These are phyloP conservation scores for Leptographium flavum DNA, from an alignment of 2,329 filamentous ascomycete genomes.

Conservation along the genomic window DNA sequence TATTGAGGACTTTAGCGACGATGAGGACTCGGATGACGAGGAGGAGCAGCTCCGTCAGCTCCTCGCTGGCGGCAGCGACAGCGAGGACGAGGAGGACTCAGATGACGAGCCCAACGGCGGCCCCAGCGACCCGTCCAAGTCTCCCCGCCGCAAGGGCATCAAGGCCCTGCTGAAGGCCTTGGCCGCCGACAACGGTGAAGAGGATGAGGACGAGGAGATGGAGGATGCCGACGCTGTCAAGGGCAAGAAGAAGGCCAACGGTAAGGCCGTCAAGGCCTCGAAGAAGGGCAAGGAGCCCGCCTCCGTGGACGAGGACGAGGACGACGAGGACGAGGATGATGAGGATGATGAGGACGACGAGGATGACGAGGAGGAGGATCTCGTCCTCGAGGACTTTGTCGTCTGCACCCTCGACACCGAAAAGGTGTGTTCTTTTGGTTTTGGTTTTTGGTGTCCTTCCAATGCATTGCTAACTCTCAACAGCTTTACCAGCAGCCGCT, in stretches of 20 bases:
- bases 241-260: slow-evolving; percentile 15
- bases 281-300: slow-evolving; percentile 13
- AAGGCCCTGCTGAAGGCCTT: slow-evolving; percentile 64
- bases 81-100: slow-evolving; percentile 40
- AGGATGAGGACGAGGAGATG: slow-evolving; percentile 32
- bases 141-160: slow-evolving; percentile 61
- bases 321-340: slow-evolving; percentile 27
- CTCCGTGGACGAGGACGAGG: slow-evolving; percentile 8
- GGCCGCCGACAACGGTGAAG: slow-evolving; percentile 41
- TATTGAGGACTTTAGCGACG: slow-evolving; percentile 26
- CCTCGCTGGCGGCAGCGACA: slow-evolving; percentile 34
- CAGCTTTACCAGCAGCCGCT: slow-evolving; percentile 92
- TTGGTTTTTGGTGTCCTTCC: not conserved
- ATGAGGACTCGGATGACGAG: slow-evolving; percentile 33
- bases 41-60: slow-evolving; percentile 48
- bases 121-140: slow-evolving; percentile 81
- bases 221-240: slow-evolving; percentile 26
- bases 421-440: slow-evolving; percentile 47
- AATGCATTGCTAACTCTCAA: not conserved
- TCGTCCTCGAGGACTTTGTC: slow-evolving; percentile 76
- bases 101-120: slow-evolving; percentile 72
- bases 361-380: slow-evolving; percentile 45
- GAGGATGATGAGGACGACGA: slow-evolving; percentile 28
- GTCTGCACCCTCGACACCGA: slow-evolving; percentile 91
- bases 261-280: not conserved